Base-by-base conservation (phyloP, 1,284 basidiomycete species). In the Ganoderma resinaceum region DNA sequence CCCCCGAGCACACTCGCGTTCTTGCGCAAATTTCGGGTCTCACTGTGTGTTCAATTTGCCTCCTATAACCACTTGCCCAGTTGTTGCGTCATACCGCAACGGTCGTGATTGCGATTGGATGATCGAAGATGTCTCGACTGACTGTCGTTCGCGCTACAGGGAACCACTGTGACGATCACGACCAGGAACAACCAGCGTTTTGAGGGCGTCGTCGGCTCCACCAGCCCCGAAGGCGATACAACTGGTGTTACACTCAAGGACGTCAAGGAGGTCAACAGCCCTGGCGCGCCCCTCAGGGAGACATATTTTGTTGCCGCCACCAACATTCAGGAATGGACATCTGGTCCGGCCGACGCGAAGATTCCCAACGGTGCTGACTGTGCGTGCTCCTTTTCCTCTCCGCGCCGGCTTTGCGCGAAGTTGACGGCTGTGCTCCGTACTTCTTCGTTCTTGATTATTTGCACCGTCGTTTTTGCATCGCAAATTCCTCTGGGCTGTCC, bases 161-260 rank as follows among this genome's bases (percentile, higher is more conserved):
- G 92, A 46, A 91, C 89, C 16, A 92, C 91, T 38, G 84, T 94
- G 74, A 90, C 91, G 29, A 85, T 94, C 65, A 79, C 81, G 20
- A 91, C 91, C 62, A 93, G 92, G 84, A 86, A 89, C 11, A 83
- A 84, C 46, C 83, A 87, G 72, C 91, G 90, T 71, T 90, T 88
- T 76, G 90, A 93, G 76, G 93, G 92, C 66, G 87, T 89, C 70
- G 83, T 95, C 70, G 80, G 77, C 3, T 89, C 89, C 20, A 91
- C 92, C 26, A 81, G 77, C 66, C 81, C 78, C 33, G 91, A 93
- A 73, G 89, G 89, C 62, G 91, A 94, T 77, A 88, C 86, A 23
- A 80, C 83, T 12, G 90, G 93, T 62, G 87, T 94, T 65, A 89
- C 89, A 14, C 86, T 95, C 68, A 90, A 90, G 76, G 90, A 94